These are phyloP conservation scores for Claviceps citrina DNA, from an alignment of 2,329 filamentous ascomycete genomes.

Conservation along the genomic window DNA sequence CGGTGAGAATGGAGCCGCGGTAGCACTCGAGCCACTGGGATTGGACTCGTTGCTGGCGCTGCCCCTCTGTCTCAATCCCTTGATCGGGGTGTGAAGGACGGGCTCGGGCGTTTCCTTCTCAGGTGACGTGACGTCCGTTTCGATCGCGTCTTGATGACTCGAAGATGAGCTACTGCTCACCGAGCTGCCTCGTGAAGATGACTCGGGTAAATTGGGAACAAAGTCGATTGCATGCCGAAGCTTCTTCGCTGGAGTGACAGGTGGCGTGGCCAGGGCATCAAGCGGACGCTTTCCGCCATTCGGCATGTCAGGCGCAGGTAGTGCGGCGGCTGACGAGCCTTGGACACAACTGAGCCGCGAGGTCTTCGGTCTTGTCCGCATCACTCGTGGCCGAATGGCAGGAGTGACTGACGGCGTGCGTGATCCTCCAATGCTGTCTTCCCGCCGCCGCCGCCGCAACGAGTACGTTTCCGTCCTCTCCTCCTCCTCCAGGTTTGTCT, in stretches of 20 bases:
- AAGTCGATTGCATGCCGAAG: constrained; percentile 21
- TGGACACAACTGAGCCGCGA: constrained; percentile 18
- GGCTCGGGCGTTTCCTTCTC: constrained; percentile 31
- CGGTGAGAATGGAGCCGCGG: constrained; percentile 16
- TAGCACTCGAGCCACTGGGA: constrained; percentile 2
- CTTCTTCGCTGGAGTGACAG: constrained; percentile 39
- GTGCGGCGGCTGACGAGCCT: constrained; percentile 18
- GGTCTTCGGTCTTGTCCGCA: constrained; percentile 23
- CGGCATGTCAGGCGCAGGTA: constrained; percentile 15
- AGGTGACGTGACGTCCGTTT: constrained; percentile 34
- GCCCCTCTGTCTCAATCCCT: constrained; percentile 5
- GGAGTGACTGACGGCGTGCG: constrained; percentile 43
- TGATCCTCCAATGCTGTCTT: constrained; percentile 35
- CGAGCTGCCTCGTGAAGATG: constrained; percentile 25
- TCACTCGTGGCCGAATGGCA: constrained; percentile 36
- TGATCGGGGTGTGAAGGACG: constrained; percentile 16
- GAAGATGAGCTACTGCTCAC: constrained; percentile 13
- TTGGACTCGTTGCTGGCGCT: constrained; percentile 5
- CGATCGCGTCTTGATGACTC: constrained; percentile 15
- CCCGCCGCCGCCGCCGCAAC: constrained; percentile 37
- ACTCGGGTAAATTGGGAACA: constrained; percentile 10
- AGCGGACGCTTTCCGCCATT: constrained; percentile 24
- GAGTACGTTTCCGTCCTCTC: constrained; percentile 36
- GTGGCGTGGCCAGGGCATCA: constrained; percentile 35
- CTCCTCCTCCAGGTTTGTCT: constrained; percentile 39